Evolutionary conservation across 2,329 filamentous ascomycete species (phyloP).

Genomic region (Aotearoamyces nothofagi): DNA sequence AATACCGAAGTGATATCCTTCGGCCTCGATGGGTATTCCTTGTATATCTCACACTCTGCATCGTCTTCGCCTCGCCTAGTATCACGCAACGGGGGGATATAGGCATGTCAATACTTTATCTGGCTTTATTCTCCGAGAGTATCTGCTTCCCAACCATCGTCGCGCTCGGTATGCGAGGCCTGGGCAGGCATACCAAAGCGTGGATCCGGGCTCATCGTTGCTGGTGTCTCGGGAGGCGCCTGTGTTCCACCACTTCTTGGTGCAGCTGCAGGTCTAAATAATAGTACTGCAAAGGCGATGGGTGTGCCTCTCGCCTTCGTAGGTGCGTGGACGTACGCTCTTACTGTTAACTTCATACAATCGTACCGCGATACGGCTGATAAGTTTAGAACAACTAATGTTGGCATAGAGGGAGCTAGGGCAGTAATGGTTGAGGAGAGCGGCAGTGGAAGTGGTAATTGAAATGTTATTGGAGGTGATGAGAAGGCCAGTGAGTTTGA

Average conservation of each 20-base stretch:
- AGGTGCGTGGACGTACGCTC: not conserved
- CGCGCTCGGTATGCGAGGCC: constrained; percentile 32
- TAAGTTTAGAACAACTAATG: too few relatives aligned
- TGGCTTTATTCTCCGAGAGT: constrained; percentile 35
- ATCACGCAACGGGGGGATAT: constrained; percentile 31
- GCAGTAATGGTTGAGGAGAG: too few relatives aligned
- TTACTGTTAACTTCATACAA: too few relatives aligned
- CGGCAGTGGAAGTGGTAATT: too few relatives aligned
- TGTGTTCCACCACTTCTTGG: constrained; percentile 30
- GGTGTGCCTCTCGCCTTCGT: not conserved
- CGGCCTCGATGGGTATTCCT: constrained; percentile 34
- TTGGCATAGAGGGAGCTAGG: too few relatives aligned
- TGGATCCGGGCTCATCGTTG: constrained; percentile 32
- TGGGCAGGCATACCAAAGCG: constrained; percentile 33
- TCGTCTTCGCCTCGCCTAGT: constrained; percentile 32
- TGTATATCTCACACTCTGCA: constrained; percentile 26
- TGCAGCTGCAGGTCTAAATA: constrained; percentile 25
- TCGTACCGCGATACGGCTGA: too few relatives aligned
- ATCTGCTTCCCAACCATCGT: constrained; percentile 39
- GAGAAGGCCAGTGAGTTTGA: too few relatives aligned
- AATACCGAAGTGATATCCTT: too few relatives aligned
- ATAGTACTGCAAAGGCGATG: not conserved
- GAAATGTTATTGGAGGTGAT: too few relatives aligned
- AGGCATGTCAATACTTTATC: constrained; percentile 32
- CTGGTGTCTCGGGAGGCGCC: constrained; percentile 31